Conservation (phyloP, 1,284 basidiomycete species). For the Malassezia psittaci region DNA sequence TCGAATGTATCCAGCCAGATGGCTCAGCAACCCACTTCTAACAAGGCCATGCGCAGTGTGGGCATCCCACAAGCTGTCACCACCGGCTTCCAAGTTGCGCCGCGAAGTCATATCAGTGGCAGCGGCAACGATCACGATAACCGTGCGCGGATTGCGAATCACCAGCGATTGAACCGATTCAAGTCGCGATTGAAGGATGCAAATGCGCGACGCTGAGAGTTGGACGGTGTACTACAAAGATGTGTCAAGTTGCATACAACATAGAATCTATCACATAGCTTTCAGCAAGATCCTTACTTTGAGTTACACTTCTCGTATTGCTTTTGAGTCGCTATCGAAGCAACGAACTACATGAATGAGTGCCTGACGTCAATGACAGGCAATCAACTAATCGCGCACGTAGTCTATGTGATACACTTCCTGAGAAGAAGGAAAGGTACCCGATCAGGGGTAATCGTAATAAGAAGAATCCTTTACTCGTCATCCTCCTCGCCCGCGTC, state of each 20-base stretch:
- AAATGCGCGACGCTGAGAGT: constrained; percentile 15
- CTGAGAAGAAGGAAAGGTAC: neutral
- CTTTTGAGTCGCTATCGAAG: constrained; percentile 13
- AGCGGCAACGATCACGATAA: constrained; percentile 25
- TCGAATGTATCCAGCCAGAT: constrained; percentile 18
- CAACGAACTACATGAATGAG: neutral
- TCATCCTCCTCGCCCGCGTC: constrained; percentile 64
- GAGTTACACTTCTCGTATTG: constrained; percentile 9
- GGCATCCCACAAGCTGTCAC: constrained; percentile 35
- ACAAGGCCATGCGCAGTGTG: constrained; percentile 25
- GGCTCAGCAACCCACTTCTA: neutral
- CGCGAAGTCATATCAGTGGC: constrained; percentile 22
- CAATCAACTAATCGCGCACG: too few species aligned
- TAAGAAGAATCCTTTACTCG: constrained; percentile 10
- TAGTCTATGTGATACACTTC: too few species aligned
- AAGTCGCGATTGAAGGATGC: constrained; percentile 32
- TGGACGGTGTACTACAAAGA: neutral
- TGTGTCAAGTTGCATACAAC: neutral
- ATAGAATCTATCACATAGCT: too few species aligned
- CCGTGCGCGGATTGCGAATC: constrained; percentile 32
- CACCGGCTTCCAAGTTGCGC: constrained; percentile 33
- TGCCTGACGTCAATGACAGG: neutral
- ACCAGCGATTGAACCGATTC: constrained; percentile 36
- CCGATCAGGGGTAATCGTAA: neutral
- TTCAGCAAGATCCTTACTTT: too few species aligned